Evolutionary conservation across 2,329 filamentous ascomycete genomes (phyloP).

Genomic region (Ascochyta rabiei): DNA sequence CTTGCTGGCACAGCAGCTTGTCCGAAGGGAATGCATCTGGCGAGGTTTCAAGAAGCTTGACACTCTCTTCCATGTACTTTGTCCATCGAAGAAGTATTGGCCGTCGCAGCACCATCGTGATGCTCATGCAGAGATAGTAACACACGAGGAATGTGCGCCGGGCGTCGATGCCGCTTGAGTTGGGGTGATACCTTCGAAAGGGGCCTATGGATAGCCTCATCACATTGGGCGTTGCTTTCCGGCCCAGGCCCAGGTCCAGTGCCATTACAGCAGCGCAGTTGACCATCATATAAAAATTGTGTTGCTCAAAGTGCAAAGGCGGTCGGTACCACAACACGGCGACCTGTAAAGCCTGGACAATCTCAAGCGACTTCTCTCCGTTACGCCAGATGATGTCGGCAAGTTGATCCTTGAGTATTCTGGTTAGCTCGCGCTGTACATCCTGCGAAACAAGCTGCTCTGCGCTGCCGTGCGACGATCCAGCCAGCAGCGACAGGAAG

Average conservation of each 20-base stretch:
- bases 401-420: conserved; percentile 73
- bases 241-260: conserved; percentile 79
- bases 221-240: conserved; percentile 55
- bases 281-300: conserved; percentile 88
- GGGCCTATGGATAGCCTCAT: conserved; percentile 45
- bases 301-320: conserved; percentile 80
- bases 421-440: conserved; percentile 66
- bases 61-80: conserved; percentile 67
- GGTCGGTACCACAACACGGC: conserved; percentile 85
- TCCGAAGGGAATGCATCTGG: conserved; percentile 64
- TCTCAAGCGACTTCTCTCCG: conserved; percentile 81
- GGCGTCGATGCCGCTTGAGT: conserved; percentile 62
- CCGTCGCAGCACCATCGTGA: conserved; percentile 63
- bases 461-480: conserved; percentile 56
- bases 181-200: conserved; percentile 45
- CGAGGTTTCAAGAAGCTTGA: conserved; percentile 62
- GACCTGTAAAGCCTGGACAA: conserved; percentile 79
- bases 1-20: conserved; percentile 61
- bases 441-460: conserved; percentile 55
- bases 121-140: conserved; percentile 65
- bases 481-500: conserved; percentile 63
- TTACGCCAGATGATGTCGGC: conserved; percentile 76
- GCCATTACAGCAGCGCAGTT: conserved; percentile 83
- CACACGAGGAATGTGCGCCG: conserved; percentile 65
- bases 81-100: conserved; percentile 66